A percentile compares a stretch with the other conserved stretches of the same genome.
These are phyloP conservation scores for Phylloporus sp. DNA, from an alignment of 768 basidiomycete species.

Conservation along the genomic window DNA sequence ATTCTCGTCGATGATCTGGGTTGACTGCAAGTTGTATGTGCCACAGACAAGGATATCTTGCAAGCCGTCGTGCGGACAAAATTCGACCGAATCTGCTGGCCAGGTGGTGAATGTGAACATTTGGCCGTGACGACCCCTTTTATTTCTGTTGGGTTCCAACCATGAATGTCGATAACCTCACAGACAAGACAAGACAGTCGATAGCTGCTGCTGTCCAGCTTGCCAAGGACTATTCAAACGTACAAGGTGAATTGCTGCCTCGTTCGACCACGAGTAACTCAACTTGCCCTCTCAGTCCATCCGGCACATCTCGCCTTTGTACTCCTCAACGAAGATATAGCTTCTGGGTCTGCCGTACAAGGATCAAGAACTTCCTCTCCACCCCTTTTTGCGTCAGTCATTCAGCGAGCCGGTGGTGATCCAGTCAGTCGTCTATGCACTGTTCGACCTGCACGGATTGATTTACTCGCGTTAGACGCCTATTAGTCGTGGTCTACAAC, in stretches of 20 bases:
- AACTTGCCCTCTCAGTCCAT: conserved; percentile 56
- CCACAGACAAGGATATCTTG: conserved; percentile 77
- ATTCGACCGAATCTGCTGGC: conserved; percentile 89
- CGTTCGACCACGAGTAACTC: background rate
- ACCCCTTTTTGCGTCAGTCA: conserved; percentile 71
- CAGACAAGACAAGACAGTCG: conserved; percentile 74
- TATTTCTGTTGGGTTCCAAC: background rate
- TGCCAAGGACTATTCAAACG: conserved; percentile 80
- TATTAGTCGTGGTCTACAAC: conserved; percentile 70
- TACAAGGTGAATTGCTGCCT: conserved; percentile 52
- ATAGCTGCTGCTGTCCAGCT: conserved; percentile 69
- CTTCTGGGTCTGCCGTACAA: conserved; percentile 33
- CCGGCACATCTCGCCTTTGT: conserved; percentile 81
- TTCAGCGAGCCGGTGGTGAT: conserved; percentile 83
- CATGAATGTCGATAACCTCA: conserved; percentile 65
- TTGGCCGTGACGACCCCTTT: no score
- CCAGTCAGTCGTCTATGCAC: conserved; percentile 43
- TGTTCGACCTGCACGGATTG: background rate
- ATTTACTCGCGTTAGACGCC: conserved; percentile 33
- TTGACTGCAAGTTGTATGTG: conserved; percentile 75
- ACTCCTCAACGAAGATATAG: conserved; percentile 65
- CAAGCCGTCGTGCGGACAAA: conserved; percentile 65
- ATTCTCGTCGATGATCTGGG: conserved; percentile 4
- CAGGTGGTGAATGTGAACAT: conserved; percentile 63
- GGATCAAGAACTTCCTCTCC: conserved; percentile 30